phyloP scores from a whole-genome alignment of 768 basidiomycete species.

The Russula griseocarnosa region DNA sequence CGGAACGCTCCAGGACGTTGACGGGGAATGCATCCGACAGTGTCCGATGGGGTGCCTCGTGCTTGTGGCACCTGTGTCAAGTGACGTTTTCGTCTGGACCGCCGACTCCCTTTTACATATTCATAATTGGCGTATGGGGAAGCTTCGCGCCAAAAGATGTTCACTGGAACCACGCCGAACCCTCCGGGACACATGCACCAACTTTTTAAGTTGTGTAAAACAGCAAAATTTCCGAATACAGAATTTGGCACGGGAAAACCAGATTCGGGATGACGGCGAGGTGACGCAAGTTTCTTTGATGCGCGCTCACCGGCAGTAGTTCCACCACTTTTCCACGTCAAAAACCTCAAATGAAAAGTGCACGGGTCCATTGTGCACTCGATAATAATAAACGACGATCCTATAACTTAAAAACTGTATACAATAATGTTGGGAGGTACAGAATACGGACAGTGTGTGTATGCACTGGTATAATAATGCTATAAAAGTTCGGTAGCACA shows the following conservation, averaged over 20 bases:
- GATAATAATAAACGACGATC: conserved; percentile 5
- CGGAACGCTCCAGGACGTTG: no score
- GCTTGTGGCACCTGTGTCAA: conserved; percentile 18
- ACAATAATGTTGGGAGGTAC: conserved; percentile 24
- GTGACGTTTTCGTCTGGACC: conserved; percentile 14
- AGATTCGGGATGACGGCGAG: not conserved
- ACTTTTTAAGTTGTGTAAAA: conserved; percentile 10
- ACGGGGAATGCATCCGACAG: not conserved
- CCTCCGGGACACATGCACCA: conserved; percentile 1
- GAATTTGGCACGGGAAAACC: conserved; percentile 13
- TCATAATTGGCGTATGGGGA: conserved; percentile 1
- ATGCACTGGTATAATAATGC: conserved; percentile 25
- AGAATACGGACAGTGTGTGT: conserved; percentile 20
- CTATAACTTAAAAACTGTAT: conserved; percentile 23
- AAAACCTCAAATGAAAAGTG: not conserved
- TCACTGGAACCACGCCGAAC: conserved; percentile 8
- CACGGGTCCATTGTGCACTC: not conserved
- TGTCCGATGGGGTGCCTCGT: conserved; percentile 15
- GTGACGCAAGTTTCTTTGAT: conserved; percentile 18
- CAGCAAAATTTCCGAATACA: conserved; percentile 7
- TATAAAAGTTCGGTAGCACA: conserved; percentile 22
- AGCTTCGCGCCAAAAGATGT: conserved; percentile 13
- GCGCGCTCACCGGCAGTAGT: conserved; percentile 17
- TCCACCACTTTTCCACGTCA: not conserved
- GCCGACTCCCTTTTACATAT: conserved; percentile 13